Percentiles rank a stretch among this genome's conserved stretches.
phyloP scores from a whole-genome alignment of 495 filamentous ascomycete species.

The Pyrenopolyporus hunteri region DNA sequence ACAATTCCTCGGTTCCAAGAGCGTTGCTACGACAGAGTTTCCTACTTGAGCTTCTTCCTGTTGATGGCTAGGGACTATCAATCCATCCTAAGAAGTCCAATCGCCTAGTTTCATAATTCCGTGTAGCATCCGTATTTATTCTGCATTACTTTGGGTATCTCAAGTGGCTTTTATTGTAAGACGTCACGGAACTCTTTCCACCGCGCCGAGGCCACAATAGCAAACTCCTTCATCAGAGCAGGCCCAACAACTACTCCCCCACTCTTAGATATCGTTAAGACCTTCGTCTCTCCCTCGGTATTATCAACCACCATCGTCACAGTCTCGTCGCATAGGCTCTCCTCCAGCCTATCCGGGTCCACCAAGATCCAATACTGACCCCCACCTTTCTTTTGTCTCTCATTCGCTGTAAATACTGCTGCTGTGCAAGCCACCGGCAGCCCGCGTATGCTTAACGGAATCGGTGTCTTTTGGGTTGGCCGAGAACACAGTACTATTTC shows the following conservation, averaged over 20 bases:
- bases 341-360: conserved; percentile 91
- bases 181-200: conserved; percentile 49
- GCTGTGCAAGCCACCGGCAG: conserved; percentile 76
- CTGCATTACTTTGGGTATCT: conserved; percentile 24
- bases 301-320: conserved; percentile 76
- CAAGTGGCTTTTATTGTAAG: conserved; percentile 20
- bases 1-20: too few relatives aligned
- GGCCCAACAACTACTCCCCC: conserved; percentile 65
- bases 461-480: conserved; percentile 47
- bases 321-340: conserved; percentile 75
- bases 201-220: conserved; percentile 46
- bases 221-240: conserved; percentile 49
- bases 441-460: conserved; percentile 57
- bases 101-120: neutral
- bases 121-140: neutral
- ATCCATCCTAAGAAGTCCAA: too few relatives aligned
- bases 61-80: too few relatives aligned
- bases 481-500: conserved; percentile 80
- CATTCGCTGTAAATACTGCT: conserved; percentile 73
- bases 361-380: conserved; percentile 75
- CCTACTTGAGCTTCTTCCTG: too few relatives aligned
- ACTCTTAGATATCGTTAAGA: conserved; percentile 77
- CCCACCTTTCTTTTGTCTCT: conserved; percentile 55
- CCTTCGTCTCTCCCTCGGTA: conserved; percentile 54
- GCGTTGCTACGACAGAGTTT: too few relatives aligned